Percentiles rank a stretch among this genome's conserved stretches.
Conservation (phyloP, 1,284 basidiomycete species). For the Chalciporus sp. region DNA sequence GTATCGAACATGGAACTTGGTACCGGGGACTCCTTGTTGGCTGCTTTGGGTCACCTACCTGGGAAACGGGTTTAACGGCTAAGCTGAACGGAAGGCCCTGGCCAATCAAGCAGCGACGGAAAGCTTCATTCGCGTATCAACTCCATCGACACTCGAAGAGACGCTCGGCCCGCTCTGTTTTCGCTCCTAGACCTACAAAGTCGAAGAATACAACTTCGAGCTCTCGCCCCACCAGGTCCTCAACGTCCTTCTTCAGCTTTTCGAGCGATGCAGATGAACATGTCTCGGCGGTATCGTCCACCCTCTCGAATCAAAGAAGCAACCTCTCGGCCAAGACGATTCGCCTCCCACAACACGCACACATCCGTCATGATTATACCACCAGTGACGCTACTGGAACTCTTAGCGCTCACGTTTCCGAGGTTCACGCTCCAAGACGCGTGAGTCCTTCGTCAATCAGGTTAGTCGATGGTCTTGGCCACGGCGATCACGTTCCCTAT, state of each 20-base stretch:
- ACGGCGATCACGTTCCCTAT: conserved; percentile 21
- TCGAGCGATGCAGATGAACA: conserved; percentile 4
- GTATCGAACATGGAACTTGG: conserved; percentile 7
- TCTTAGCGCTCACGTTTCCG: neutral
- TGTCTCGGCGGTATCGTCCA: neutral
- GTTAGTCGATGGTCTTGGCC: conserved; percentile 19
- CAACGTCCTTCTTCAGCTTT: conserved; percentile 10
- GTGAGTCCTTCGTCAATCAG: conserved; percentile 29
- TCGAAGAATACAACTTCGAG: conserved; percentile 1
- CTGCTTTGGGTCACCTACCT: conserved; percentile 33
- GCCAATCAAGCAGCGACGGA: conserved; percentile 2
- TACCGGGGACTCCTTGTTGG: conserved; percentile 26
- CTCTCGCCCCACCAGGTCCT: conserved; percentile 15
- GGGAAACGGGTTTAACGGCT: conserved; percentile 27
- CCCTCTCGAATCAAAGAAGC: neutral
- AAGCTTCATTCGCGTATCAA: conserved; percentile 10
- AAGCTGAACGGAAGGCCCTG: conserved; percentile 13
- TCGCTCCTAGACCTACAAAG: neutral
- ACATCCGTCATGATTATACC: neutral
- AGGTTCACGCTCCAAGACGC: conserved; percentile 6
- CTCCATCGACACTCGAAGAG: conserved; percentile 2
- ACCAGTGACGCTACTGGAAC: conserved; percentile 18
- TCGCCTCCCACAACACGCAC: neutral
- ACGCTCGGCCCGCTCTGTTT: conserved; percentile 8
- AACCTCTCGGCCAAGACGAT: neutral